Percentiles rank a stretch among this genome's conserved stretches.
phyloP scores from a whole-genome alignment of 257 asterid species.

The Marsdenia floribunda region DNA sequence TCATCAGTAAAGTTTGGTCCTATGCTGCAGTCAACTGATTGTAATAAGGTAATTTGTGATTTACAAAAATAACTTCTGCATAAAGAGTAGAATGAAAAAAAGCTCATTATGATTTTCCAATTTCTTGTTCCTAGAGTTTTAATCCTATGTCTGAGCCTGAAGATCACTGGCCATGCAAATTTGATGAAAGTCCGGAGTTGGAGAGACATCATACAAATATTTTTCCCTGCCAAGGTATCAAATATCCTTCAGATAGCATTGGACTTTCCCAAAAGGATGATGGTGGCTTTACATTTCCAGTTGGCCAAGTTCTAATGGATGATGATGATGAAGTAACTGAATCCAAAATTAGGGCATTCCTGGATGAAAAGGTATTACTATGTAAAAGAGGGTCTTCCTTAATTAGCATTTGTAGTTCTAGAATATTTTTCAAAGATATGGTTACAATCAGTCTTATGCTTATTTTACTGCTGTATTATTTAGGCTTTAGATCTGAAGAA shows the following conservation, averaged over 20 bases:
- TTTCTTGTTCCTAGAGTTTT: conserved; percentile 52
- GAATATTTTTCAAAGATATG: background rate
- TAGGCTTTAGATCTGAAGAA: conserved; percentile 88
- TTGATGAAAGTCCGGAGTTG: conserved; percentile 68
- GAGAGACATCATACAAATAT: conserved; percentile 35
- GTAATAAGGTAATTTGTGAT: conserved; percentile 54
- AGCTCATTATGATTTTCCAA: conserved; percentile 3
- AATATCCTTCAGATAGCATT: conserved; percentile 35
- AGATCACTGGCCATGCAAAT: conserved; percentile 73
- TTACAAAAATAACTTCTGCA: conserved; percentile 7
- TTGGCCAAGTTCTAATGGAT: conserved; percentile 52
- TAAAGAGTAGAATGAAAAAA: background rate
- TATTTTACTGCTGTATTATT: conserved; percentile 17
- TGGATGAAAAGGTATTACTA: conserved; percentile 74
- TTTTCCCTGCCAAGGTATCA: conserved; percentile 36
- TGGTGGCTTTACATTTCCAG: conserved; percentile 62
- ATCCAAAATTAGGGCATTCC: conserved; percentile 83
- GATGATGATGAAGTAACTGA: conserved; percentile 91
- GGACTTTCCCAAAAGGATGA: conserved; percentile 42
- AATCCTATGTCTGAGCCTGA: conserved; percentile 88
- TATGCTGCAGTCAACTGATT: conserved; percentile 42
- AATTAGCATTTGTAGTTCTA: background rate
- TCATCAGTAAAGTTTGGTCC: conserved; percentile 49
- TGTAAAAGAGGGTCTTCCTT: background rate
- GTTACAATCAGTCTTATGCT: conserved; percentile 3